Conservation (phyloP, 139 green algal genomes). For the Auxenochlorella pyrenoidosa region DNA sequence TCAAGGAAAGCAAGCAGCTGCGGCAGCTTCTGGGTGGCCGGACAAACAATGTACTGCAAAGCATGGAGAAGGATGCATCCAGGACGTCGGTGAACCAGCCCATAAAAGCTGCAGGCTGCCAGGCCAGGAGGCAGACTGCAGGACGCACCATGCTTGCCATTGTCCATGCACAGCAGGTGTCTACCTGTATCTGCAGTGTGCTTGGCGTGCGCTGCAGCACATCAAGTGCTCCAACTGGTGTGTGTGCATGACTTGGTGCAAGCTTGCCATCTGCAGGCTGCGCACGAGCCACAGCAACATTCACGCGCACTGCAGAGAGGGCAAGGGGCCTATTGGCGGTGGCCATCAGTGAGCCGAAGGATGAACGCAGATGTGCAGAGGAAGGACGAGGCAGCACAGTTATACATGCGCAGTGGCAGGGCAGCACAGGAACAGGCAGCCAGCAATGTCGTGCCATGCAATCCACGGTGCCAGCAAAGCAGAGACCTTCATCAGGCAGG, state of each 20-base stretch:
- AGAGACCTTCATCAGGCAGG: too few species aligned
- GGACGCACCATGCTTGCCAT: neutral
- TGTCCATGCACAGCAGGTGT: neutral
- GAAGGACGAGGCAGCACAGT: neutral
- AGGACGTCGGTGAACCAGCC: neutral
- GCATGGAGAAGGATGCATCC: neutral
- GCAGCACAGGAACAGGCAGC: neutral
- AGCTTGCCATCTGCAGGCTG: too few species aligned
- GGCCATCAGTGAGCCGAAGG: too few species aligned
- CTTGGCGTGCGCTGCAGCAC: slow-evolving; percentile 72
- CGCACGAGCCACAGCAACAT: slow-evolving; percentile 9
- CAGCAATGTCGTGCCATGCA: too few species aligned
- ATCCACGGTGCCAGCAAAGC: neutral
- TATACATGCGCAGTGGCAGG: too few species aligned
- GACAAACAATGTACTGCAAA: slow-evolving; percentile 65
- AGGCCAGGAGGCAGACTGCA: too few species aligned
- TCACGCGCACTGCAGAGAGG: slow-evolving; percentile 30
- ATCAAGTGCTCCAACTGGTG: neutral
- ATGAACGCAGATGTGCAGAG: neutral
- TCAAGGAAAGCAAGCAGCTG: slow-evolving; percentile 71
- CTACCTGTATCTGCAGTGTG: slow-evolving; percentile 65
- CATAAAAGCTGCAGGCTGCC: too few species aligned
- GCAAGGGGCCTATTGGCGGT: neutral
- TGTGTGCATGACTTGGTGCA: neutral
- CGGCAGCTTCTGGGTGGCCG: slow-evolving; percentile 76